Conservation (phyloP, 768 basidiomycete genomes). For the Cyathus striatus region DNA sequence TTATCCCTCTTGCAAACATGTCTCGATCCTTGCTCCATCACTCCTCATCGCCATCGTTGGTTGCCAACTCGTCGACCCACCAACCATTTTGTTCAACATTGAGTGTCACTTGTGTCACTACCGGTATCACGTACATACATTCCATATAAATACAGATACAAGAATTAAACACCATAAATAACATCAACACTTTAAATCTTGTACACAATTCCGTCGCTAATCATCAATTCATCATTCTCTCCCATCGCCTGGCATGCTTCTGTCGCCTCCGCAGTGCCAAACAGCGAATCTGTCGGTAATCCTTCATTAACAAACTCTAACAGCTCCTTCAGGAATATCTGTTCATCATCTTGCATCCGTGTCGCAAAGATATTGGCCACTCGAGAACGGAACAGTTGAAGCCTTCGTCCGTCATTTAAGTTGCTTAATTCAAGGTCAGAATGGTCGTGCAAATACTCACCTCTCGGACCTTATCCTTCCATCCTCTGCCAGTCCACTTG, state of each 20-base stretch:
- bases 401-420: slow-evolving; percentile 31
- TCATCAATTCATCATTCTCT: slow-evolving; percentile 78
- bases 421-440: slow-evolving; percentile 3
- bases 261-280: slow-evolving; percentile 78
- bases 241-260: slow-evolving; percentile 72
- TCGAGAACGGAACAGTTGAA: slow-evolving; percentile 75
- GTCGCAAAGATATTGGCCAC: slow-evolving; percentile 70
- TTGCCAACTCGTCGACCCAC: too few species aligned
- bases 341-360: slow-evolving; percentile 70
- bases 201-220: slow-evolving; percentile 83
- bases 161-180: too few species aligned
- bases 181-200: slow-evolving; percentile 45
- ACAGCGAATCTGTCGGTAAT: slow-evolving; percentile 60
- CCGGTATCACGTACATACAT: background rate
- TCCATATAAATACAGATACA: background rate
- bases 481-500: slow-evolving; percentile 29
- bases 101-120: too few species aligned
- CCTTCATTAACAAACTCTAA: slow-evolving; percentile 76
- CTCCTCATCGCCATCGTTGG: too few species aligned
- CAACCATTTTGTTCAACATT: too few species aligned
- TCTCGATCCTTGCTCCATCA: too few species aligned
- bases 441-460: slow-evolving; percentile 32
- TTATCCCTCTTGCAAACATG: too few species aligned
- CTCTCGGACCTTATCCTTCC: slow-evolving; percentile 50
- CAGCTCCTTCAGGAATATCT: slow-evolving; percentile 64